Conservation (phyloP, 2,329 filamentous ascomycete genomes). For the Talaromyces sp. region DNA sequence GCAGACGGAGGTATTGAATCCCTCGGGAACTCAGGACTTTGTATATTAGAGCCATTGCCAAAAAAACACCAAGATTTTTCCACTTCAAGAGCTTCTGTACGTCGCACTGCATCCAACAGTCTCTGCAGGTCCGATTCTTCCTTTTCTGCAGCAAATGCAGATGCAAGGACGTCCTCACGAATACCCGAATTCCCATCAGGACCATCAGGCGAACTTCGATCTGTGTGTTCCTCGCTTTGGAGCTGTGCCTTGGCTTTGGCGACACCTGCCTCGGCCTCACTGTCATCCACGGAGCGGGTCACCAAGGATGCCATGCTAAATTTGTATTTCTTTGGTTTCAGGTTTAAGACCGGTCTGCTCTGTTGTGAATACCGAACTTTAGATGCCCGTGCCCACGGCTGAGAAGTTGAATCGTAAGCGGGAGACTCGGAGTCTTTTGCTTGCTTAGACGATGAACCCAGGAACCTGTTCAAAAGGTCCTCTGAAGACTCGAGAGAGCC, state of each 20-base stretch:
- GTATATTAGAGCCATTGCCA: constrained; percentile 21
- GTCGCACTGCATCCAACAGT: constrained; percentile 52
- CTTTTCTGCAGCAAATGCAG: constrained; percentile 39
- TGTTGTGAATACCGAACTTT: constrained; percentile 7
- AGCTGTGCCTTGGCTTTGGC: constrained; percentile 32
- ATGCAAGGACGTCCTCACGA: constrained; percentile 37
- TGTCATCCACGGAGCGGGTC: constrained; percentile 54
- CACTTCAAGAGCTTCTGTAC: constrained; percentile 54
- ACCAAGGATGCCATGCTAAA: constrained; percentile 61
- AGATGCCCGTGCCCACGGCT: constrained; percentile 9
- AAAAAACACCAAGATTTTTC: constrained; percentile 58
- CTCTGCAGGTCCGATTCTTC: constrained; percentile 39
- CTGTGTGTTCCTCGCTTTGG: constrained; percentile 14
- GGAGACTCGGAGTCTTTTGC: constrained; percentile 9
- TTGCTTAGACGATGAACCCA: constrained; percentile 14
- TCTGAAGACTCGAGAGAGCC: constrained; percentile 51
- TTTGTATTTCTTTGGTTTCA: constrained; percentile 47
- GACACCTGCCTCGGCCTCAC: constrained; percentile 52
- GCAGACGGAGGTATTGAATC: constrained; percentile 24
- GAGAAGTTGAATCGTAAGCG: constrained; percentile 6
- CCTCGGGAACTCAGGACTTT: constrained; percentile 29
- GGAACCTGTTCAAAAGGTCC: constrained; percentile 38
- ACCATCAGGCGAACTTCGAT: neutral
- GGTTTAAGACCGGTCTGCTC: constrained; percentile 9
- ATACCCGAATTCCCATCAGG: constrained; percentile 14